phyloP scores from a whole-genome alignment of 495 filamentous ascomycete species.

The Aspergillus incahuasiensis region DNA sequence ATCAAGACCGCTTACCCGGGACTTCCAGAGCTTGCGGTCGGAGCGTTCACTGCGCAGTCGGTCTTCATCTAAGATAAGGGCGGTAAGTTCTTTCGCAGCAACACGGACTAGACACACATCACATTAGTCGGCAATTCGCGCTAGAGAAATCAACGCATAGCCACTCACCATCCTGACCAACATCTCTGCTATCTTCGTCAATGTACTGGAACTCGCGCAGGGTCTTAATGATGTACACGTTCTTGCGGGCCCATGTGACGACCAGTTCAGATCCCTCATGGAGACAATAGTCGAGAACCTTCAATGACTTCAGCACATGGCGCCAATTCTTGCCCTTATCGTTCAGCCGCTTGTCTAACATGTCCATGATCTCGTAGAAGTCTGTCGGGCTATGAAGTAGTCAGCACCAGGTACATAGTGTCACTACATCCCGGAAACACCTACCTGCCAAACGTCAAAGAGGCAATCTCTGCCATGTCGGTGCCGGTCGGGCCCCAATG shows the following conservation, averaged over 20 bases:
- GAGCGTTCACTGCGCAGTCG: conserved; percentile 84
- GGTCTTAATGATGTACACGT: conserved; percentile 98
- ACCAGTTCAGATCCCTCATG: conserved; percentile 96
- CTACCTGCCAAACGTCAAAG: conserved; percentile 95
- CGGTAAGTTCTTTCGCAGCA: conserved; percentile 92
- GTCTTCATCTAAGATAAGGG: conserved; percentile 93
- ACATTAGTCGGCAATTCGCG: background rate
- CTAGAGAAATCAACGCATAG: background rate
- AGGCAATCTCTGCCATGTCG: conserved; percentile 98
- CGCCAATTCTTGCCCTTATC: conserved; percentile 99
- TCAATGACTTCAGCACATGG: conserved; percentile 95
- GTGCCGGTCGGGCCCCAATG: conserved; percentile 98
- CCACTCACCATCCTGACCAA: conserved; percentile 82
- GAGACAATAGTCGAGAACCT: conserved; percentile 96
- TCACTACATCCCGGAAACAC: conserved; percentile 20
- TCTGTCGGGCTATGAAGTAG: conserved; percentile 67
- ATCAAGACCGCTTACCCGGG: conserved; percentile 86
- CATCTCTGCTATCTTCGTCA: conserved; percentile 90
- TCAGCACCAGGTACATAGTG: background rate
- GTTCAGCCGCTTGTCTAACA: conserved; percentile 98
- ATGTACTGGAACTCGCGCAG: conserved; percentile 93
- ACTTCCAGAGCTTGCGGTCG: conserved; percentile 95
- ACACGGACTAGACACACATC: conserved; percentile 66
- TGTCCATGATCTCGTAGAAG: conserved; percentile 99
- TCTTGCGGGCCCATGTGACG: conserved; percentile 96